Conservation (phyloP, 2,329 filamentous ascomycete species). For the Apiospora kogelbergensis region DNA sequence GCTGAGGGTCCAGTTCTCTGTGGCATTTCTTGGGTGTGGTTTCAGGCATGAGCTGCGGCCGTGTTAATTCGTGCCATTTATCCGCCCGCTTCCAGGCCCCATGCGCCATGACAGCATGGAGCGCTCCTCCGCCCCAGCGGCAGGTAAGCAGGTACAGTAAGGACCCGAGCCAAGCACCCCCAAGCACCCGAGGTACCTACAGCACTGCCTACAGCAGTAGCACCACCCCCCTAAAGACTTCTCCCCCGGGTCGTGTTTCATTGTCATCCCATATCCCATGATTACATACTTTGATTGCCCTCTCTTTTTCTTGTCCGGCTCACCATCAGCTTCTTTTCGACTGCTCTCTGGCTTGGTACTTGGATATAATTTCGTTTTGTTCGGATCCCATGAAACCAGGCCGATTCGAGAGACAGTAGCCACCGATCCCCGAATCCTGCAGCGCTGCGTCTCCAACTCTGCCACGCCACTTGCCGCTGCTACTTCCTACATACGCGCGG, state of each 20-base stretch:
- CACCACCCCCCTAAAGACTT: background rate
- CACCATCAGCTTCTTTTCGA: background rate
- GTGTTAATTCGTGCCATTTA: background rate
- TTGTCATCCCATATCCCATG: constrained; percentile 7
- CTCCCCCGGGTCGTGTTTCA: background rate
- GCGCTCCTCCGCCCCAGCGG: background rate
- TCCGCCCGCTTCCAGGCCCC: background rate
- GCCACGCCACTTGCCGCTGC: background rate
- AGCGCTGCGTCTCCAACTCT: background rate
- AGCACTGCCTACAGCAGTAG: no score
- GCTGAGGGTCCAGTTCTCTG: background rate
- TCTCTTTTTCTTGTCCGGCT: background rate
- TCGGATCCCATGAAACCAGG: background rate
- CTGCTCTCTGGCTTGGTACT: background rate
- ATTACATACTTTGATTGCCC: background rate
- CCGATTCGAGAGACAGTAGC: background rate
- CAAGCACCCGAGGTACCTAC: background rate
- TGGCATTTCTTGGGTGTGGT: background rate
- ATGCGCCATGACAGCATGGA: constrained; percentile 8
- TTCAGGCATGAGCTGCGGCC: background rate
- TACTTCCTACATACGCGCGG: background rate
- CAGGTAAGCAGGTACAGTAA: no score
- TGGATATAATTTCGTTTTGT: background rate
- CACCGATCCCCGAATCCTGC: background rate
- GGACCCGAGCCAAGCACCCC: no score